Conservation (phyloP, 2,329 filamentous ascomycete genomes). For the Ophiostoma triangulosporum region DNA sequence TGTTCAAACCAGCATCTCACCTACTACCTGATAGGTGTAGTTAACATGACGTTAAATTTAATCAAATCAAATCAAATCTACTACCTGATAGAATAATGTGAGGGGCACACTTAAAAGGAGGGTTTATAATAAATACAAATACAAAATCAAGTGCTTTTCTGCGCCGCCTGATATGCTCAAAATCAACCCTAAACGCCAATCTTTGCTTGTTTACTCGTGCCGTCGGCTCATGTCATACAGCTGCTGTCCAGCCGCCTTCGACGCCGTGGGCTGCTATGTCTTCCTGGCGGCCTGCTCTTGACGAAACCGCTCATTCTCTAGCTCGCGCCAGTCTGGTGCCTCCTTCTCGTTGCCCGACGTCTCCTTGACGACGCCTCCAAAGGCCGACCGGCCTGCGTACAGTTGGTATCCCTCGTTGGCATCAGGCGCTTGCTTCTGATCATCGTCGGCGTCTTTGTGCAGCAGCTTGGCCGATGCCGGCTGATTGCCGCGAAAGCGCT, state of each 20-base stretch:
- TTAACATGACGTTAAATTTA: no score
- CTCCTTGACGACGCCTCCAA: constrained; percentile 47
- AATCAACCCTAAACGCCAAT: no score
- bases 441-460: background rate
- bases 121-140: no score
- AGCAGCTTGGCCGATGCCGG: constrained; percentile 56
- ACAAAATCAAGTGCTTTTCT: no score
- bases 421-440: background rate
- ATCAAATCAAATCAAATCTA: no score
- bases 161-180: no score
- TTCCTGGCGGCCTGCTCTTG: background rate
- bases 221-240: background rate
- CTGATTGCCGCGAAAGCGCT: constrained; percentile 89
- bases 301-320: constrained; percentile 49
- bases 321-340: constrained; percentile 47
- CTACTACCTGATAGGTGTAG: no score
- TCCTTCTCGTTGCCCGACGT: constrained; percentile 54
- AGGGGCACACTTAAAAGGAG: no score
- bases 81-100: no score
- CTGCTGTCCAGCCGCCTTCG: no score
- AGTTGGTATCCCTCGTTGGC: constrained; percentile 44
- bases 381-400: constrained; percentile 66
- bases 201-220: no score
- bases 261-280: background rate
- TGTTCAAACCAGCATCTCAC: no score